A percentile compares a stretch with the other conserved stretches of the same genome.
Conservation (phyloP, 305 asterid species). For the Vinca major region DNA sequence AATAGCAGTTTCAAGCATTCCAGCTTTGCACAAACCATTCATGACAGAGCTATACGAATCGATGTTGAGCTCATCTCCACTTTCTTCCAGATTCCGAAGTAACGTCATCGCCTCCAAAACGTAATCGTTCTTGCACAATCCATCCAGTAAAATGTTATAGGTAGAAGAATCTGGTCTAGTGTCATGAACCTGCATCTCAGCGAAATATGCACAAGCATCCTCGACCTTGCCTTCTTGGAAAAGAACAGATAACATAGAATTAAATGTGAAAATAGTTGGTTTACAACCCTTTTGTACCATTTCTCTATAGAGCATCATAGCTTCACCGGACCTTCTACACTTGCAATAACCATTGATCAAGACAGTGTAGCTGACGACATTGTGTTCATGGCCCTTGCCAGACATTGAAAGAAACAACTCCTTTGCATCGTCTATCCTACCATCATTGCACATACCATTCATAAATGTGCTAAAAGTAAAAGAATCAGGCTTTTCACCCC, state of each 20-base stretch:
- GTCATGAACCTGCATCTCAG: conserved; percentile 35
- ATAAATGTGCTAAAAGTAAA: conserved; percentile 50
- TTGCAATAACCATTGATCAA: conserved; percentile 62
- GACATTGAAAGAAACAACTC: conserved; percentile 45
- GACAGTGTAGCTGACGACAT: conserved; percentile 35
- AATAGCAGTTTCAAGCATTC: conserved; percentile 37
- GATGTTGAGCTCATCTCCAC: conserved; percentile 30
- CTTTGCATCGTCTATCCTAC: conserved; percentile 45
- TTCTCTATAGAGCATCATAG: conserved; percentile 39
- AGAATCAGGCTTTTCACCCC: conserved; percentile 60
- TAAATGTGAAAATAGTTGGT: conserved; percentile 46
- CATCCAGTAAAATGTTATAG: conserved; percentile 46
- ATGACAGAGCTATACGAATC: conserved; percentile 39
- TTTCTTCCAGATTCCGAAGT: conserved; percentile 39
- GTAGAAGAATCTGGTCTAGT: conserved; percentile 37
- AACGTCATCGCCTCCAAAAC: conserved; percentile 49
- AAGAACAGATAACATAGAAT: conserved; percentile 44
- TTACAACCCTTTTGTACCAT: conserved; percentile 36
- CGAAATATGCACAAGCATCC: conserved; percentile 33
- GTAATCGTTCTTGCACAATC: conserved; percentile 52
- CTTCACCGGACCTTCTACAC: conserved; percentile 33
- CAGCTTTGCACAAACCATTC: conserved; percentile 58
- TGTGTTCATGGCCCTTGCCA: conserved; percentile 33
- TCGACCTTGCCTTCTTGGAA: conserved; percentile 38
- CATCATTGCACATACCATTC: conserved; percentile 47